Percentiles rank a stretch among this genome's conserved stretches.
These are phyloP conservation scores for Trametes meyenii DNA, from an alignment of 768 basidiomycete species.

Conservation along the genomic window DNA sequence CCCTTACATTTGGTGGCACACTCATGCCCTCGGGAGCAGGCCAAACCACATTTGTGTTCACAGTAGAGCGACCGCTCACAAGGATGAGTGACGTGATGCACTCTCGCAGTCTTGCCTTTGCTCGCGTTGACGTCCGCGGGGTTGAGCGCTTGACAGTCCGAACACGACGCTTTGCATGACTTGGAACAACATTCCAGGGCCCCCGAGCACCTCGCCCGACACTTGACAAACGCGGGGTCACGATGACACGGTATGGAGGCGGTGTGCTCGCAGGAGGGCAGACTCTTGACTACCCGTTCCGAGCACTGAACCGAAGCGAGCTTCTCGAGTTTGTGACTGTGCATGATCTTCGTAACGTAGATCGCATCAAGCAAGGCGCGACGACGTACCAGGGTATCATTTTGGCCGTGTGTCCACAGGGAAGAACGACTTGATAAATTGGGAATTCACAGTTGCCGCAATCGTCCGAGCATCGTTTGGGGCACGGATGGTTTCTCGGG, in stretches of 20 bases:
- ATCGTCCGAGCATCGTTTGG: constrained; percentile 48
- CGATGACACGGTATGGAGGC: constrained; percentile 22
- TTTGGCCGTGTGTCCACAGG: constrained; percentile 56
- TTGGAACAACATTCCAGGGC: constrained; percentile 34
- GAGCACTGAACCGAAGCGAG: constrained; percentile 30
- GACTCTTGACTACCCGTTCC: constrained; percentile 28
- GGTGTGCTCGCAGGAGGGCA: constrained; percentile 37
- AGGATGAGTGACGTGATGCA: constrained; percentile 31
- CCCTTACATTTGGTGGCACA: constrained; percentile 34
- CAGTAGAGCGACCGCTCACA: constrained; percentile 38
- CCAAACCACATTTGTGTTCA: constrained; percentile 34
- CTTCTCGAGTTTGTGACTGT: constrained; percentile 32
- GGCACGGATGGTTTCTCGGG: constrained; percentile 59
- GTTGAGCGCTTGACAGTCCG: constrained; percentile 33
- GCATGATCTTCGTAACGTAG: neutral
- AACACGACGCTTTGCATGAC: constrained; percentile 35
- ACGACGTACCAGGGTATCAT: constrained; percentile 34
- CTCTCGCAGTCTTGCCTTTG: constrained; percentile 9
- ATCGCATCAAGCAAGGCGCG: neutral
- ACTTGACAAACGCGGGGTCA: constrained; percentile 25
- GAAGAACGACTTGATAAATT: constrained; percentile 48
- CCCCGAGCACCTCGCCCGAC: constrained; percentile 31
- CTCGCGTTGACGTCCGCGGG: neutral
- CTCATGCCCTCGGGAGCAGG: constrained; percentile 33
- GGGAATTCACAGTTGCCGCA: constrained; percentile 59